Conservation (phyloP, 345 rosid genomes). For the Arabidopsis arenosa region DNA sequence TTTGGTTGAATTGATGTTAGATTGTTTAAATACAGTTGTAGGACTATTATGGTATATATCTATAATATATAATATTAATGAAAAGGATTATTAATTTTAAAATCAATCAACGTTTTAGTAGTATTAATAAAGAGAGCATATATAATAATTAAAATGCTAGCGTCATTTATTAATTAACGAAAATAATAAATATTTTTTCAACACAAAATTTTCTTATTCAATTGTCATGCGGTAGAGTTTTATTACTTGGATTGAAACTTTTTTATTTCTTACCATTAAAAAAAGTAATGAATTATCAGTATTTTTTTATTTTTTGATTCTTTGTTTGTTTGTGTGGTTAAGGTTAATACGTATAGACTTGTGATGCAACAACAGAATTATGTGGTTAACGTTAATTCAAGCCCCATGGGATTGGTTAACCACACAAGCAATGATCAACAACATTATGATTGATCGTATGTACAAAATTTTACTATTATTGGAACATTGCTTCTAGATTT, state of each 20-base stretch:
- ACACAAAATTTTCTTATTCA: neutral
- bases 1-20: slow-evolving; percentile 2
- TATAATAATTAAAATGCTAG: neutral
- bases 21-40: neutral
- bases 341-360: slow-evolving; percentile 12
- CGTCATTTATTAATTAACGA: neutral
- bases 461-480: neutral
- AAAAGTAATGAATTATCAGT: neutral
- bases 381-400: slow-evolving; percentile 17
- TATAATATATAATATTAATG: neutral
- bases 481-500: neutral
- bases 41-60: neutral
- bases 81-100: neutral
- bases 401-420: slow-evolving; percentile 10
- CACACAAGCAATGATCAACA: slow-evolving; percentile 22
- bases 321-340: neutral
- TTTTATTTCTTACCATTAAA: neutral
- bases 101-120: neutral
- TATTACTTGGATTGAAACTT: neutral
- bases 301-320: neutral
- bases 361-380: slow-evolving; percentile 9
- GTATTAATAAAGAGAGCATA: neutral
- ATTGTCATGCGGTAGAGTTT: neutral
- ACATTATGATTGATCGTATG: neutral
- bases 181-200: neutral